Evolutionary conservation across 768 basidiomycete species (phyloP).

Genomic region (Lactarius vividus): DNA sequence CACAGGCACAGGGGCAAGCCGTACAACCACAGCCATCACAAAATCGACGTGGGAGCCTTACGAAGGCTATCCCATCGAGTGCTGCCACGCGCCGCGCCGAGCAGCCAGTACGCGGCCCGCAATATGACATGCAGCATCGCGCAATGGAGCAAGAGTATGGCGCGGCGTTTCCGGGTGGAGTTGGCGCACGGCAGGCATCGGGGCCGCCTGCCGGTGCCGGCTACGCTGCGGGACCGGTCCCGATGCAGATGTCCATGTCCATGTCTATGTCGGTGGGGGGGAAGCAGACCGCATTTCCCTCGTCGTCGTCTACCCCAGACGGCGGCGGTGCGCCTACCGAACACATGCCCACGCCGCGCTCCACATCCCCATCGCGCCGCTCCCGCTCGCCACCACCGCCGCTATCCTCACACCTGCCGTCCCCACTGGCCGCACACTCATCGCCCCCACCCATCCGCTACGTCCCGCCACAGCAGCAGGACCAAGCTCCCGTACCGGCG

Average conservation of each 20-base stretch:
- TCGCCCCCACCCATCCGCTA: conserved; percentile 4
- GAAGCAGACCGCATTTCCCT: conserved; percentile 32
- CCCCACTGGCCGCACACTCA: conserved; percentile 4
- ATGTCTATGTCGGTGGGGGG: conserved; percentile 26
- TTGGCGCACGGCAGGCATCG: conserved; percentile 4
- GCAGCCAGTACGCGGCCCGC: conserved; percentile 82
- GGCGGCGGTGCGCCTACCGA: conserved; percentile 31
- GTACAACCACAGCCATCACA: conserved; percentile 40
- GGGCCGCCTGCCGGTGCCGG: conserved; percentile 11
- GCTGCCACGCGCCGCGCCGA: conserved; percentile 64
- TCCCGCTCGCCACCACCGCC: conserved; percentile 25
- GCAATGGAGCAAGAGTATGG: conserved; percentile 89
- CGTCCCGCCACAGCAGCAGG: background rate
- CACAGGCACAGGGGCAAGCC: conserved; percentile 28
- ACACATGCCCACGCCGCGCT: conserved; percentile 42
- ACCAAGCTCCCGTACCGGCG: too few relatives aligned
- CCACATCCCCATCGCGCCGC: conserved; percentile 52
- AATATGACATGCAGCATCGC: conserved; percentile 92
- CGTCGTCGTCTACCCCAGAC: conserved; percentile 30
- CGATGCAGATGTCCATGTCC: conserved; percentile 10
- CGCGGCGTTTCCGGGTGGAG: conserved; percentile 29
- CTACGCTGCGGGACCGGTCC: conserved; percentile 30
- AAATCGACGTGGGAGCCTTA: conserved; percentile 54
- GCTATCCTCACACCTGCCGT: conserved; percentile 12
- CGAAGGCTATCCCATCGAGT: conserved; percentile 55